phyloP scores from a whole-genome alignment of 257 asterid genomes.

The Salvia rosmarinus region DNA sequence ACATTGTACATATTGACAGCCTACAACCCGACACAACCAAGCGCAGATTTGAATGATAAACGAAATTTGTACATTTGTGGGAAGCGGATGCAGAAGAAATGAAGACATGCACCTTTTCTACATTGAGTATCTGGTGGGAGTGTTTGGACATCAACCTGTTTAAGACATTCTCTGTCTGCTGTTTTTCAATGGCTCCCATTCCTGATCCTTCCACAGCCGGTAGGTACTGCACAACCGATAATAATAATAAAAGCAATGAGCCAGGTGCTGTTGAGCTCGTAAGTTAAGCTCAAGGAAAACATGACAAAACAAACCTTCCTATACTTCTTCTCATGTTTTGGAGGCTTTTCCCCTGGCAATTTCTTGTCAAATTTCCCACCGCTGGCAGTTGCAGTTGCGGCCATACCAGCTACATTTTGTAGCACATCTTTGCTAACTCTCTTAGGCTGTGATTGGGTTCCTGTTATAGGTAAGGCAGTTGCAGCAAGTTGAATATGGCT shows the following conservation, averaged over 20 bases:
- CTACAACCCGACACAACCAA: slow-evolving; percentile 44
- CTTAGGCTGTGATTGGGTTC: slow-evolving; percentile 64
- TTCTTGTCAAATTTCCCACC: slow-evolving; percentile 98
- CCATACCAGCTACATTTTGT: slow-evolving; percentile 94
- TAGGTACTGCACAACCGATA: slow-evolving; percentile 56
- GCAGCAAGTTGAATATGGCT: slow-evolving; percentile 95
- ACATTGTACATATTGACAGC: slow-evolving; percentile 93
- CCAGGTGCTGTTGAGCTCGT: background rate
- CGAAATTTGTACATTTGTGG: background rate
- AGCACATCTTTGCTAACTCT: slow-evolving; percentile 81
- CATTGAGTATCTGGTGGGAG: slow-evolving; percentile 87
- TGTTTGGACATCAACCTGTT: slow-evolving; percentile 72
- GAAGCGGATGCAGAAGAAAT: background rate
- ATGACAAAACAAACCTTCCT: slow-evolving; percentile 62
- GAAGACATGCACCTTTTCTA: slow-evolving; percentile 61
- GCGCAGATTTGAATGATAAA: background rate
- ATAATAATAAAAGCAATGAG: background rate
- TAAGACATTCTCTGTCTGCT: slow-evolving; percentile 83
- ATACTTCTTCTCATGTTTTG: slow-evolving; percentile 90
- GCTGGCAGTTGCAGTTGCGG: slow-evolving; percentile 93
- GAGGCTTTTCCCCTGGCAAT: slow-evolving; percentile 81
- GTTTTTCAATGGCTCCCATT: slow-evolving; percentile 79
- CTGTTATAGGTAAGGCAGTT: slow-evolving; percentile 86
- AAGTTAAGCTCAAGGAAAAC: background rate
- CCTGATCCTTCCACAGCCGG: slow-evolving; percentile 96